A percentile compares a stretch with the other conserved stretches of the same genome.
Evolutionary conservation across 129 eudicot species (phyloP).

Genomic region (Apium graveolens): DNA sequence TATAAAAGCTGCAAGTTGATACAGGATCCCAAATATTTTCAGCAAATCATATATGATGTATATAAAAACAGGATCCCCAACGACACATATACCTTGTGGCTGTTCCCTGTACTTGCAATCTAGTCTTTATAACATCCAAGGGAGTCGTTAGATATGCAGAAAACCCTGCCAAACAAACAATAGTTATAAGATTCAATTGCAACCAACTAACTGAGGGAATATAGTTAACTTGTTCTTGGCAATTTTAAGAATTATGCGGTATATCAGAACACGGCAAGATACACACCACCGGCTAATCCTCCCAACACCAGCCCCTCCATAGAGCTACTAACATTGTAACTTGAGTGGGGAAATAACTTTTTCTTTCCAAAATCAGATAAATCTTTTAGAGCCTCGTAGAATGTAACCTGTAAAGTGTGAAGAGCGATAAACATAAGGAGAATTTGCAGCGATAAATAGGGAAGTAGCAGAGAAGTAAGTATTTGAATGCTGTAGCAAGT

Average conservation of each 20-base stretch:
- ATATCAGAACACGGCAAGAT: not conserved
- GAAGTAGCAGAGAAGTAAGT: not conserved
- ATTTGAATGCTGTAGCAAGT: not conserved
- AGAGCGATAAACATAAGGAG: not conserved
- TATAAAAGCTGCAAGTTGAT: no score
- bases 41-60: not conserved
- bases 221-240: not conserved
- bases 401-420: conserved; percentile 55
- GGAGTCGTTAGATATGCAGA: conserved; percentile 95
- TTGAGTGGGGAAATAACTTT: conserved; percentile 48
- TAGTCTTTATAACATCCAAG: conserved; percentile 92
- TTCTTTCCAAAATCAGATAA: conserved; percentile 57
- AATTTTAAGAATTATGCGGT: conserved; percentile 3
- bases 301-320: conserved; percentile 86
- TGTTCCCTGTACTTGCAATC: conserved; percentile 92
- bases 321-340: conserved; percentile 48
- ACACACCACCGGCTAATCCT: conserved; percentile 95
- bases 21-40: no score
- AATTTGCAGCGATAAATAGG: not conserved
- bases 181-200: not conserved
- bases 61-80: not conserved
- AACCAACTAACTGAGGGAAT: conserved; percentile 3
- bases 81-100: conserved; percentile 36
- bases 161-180: conserved; percentile 49
- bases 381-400: conserved; percentile 74